phyloP scores from a whole-genome alignment of 257 asterid genomes.

The Handroanthus guayacan region DNA sequence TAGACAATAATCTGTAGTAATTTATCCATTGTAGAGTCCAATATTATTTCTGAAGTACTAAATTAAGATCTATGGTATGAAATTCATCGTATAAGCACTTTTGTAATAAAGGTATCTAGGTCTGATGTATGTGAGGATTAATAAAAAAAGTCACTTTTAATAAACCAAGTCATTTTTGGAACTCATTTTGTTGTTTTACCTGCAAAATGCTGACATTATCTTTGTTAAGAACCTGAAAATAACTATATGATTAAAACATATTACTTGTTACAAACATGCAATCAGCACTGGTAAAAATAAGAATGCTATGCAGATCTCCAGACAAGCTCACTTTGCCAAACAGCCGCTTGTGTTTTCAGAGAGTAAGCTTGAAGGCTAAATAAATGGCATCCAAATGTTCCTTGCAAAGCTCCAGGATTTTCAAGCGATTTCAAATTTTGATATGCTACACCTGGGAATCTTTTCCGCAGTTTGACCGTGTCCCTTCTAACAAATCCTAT shows the following conservation, averaged over 20 bases:
- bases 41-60: background rate
- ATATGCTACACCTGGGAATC: background rate
- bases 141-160: background rate
- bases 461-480: background rate
- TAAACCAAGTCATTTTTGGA: background rate
- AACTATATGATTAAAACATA: background rate
- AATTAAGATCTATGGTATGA: background rate
- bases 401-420: background rate
- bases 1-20: background rate
- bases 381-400: slow-evolving; percentile 3
- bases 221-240: background rate
- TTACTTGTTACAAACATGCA: background rate
- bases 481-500: background rate
- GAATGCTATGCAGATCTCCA: background rate
- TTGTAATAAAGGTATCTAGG: background rate
- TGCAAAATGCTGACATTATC: background rate
- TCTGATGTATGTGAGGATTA: background rate
- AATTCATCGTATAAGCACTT: background rate
- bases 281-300: slow-evolving; percentile 3
- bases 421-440: background rate
- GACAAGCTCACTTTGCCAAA: background rate
- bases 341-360: background rate
- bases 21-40: background rate
- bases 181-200: background rate
- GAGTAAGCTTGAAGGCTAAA: slow-evolving; percentile 15